Base-by-base conservation (phyloP, 1,139 yeast species). In the Barnettozyma hawaiiensis region DNA sequence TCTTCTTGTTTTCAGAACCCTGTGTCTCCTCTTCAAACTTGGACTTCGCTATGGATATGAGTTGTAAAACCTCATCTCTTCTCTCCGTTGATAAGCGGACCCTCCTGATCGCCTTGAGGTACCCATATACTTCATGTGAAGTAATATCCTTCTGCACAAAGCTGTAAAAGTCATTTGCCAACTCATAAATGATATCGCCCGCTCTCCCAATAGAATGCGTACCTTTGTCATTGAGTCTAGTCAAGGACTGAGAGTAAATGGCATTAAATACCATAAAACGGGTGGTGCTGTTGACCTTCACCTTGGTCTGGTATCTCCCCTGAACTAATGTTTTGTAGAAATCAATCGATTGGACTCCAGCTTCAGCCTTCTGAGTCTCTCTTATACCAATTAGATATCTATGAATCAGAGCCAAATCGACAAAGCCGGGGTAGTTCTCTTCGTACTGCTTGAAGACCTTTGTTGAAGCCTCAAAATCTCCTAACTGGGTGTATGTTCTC, bases 181-280 rank as follows among this genome's bases (percentile, higher is more conserved):
- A 27, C 12, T 42, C 31, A 28, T 39, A 54, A 16, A 54, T 37
- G 14, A 27, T 29, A 15, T 45, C 47, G 6, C 49, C 49, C 11
- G 43, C 34, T 19, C 40, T 35, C 5, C 53, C 57, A 29, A 50
- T 48, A 7, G 48, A 47, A 19, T 41, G 39, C 4, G 42, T 37
- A 7, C 53, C 56, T 36, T 48, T 48, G 21, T 51, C 55, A 22
- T 50, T 53, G 35, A 52, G 16, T 5, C 12, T 35, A 2, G 45
- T 43, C 24, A 52, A 31, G 0, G 56, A 48, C 37, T 53, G 48
- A 1, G 47, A 31, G 33, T 50, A 52, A 5, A 54, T 49, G 4
- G 49, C 41, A 15, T 48, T 46, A 38, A 53, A 52, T 1, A 53
- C 54, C 46, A 54, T 47, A 31, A 49, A 53, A 31, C 52, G 45